These are phyloP conservation scores for Cupressus sempervirens DNA, from an alignment of 75 land plant species.

Conservation along the genomic window DNA sequence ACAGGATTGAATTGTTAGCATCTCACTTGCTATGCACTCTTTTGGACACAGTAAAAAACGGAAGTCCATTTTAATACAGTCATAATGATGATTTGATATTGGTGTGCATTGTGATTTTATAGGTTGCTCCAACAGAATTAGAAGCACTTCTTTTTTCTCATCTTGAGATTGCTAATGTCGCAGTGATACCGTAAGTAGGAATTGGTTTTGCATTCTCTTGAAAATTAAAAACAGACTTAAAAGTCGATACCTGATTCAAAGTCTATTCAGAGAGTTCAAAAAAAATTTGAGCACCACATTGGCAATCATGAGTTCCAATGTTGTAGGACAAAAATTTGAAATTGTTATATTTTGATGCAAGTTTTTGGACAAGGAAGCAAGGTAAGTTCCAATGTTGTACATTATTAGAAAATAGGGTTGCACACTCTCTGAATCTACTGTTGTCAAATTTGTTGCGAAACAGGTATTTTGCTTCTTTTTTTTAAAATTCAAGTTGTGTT, in stretches of 20 bases:
- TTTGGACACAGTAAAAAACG: background rate
- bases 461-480: conserved; percentile 55
- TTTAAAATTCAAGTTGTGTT: background rate
- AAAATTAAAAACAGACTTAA: too few species aligned
- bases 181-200: too few species aligned
- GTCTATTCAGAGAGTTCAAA: background rate
- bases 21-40: background rate
- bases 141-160: too few species aligned
- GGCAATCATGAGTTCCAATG: background rate
- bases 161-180: too few species aligned
- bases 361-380: conserved; percentile 62
- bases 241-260: background rate
- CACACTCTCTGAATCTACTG: conserved; percentile 27
- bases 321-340: background rate
- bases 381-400: conserved; percentile 79
- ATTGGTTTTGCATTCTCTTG: too few species aligned
- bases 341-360: conserved; percentile 23
- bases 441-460: conserved; percentile 57
- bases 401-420: conserved; percentile 50
- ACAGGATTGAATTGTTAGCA: background rate
- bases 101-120: too few species aligned
- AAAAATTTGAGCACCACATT: background rate
- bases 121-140: too few species aligned
- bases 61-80: too few species aligned
- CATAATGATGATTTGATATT: too few species aligned